Percentiles rank a stretch among this genome's conserved stretches.
Evolutionary conservation across 2,329 filamentous ascomycete genomes (phyloP).

Genomic region (Capronia coronata): DNA sequence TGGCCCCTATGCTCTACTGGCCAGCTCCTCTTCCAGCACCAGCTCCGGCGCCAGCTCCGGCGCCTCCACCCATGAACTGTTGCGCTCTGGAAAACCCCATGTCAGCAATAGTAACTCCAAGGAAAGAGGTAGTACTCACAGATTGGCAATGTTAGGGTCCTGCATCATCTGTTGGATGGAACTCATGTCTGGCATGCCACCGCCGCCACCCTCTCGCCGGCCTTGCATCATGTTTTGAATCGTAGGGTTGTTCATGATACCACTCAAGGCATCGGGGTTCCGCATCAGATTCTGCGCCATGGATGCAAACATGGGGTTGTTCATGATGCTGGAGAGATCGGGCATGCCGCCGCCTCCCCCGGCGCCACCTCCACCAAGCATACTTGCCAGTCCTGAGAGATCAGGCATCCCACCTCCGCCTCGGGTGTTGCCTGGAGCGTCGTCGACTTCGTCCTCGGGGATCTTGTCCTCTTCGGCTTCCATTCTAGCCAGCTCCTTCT

Average conservation of each 20-base stretch:
- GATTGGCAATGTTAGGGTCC: constrained; percentile 84
- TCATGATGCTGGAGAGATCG: constrained; percentile 81
- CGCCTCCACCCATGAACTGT: constrained; percentile 56
- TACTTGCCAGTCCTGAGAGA: constrained; percentile 61
- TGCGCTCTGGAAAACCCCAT: constrained; percentile 46
- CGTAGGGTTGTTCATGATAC: constrained; percentile 84
- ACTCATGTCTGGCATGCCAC: constrained; percentile 79
- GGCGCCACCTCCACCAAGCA: constrained; percentile 56
- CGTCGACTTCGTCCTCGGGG: constrained; percentile 48
- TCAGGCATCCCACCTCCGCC: constrained; percentile 60
- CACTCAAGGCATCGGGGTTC: constrained; percentile 86
- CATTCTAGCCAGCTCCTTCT: constrained; percentile 76
- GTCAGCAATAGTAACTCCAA: constrained; percentile 2
- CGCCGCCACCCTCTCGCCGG: constrained; percentile 45
- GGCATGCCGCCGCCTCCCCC: constrained; percentile 73
- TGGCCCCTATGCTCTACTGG: constrained; percentile 3
- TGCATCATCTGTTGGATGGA: constrained; percentile 65
- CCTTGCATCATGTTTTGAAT: constrained; percentile 31
- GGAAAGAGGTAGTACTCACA: constrained; percentile 56
- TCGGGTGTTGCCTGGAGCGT: constrained; percentile 41
- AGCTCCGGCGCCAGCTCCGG: constrained; percentile 23
- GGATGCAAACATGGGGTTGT: constrained; percentile 93
- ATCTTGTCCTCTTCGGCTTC: constrained; percentile 48
- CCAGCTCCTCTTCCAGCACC: constrained; percentile 21
- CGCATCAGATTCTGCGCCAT: constrained; percentile 98